Evolutionary conservation across 345 rosid genomes (phyloP).

Genomic region (Eucalyptus leucophloia): DNA sequence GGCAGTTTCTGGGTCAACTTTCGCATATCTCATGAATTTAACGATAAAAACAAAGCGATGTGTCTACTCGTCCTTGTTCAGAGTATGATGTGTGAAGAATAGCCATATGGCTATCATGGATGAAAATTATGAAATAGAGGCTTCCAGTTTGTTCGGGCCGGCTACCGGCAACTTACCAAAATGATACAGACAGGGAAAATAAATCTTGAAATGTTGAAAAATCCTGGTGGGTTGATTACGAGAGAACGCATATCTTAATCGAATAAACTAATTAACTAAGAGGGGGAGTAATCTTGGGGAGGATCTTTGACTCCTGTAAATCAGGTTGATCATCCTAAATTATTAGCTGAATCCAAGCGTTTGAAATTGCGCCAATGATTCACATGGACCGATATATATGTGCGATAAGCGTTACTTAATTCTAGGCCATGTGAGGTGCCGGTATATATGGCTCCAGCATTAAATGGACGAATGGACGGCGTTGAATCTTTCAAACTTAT

Average conservation of each 20-base stretch:
- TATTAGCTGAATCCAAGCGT: not conserved
- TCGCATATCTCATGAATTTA: not conserved
- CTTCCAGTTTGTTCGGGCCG: not conserved
- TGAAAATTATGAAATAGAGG: not conserved
- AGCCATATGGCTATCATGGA: not conserved
- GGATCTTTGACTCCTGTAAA: not conserved
- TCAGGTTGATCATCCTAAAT: not conserved
- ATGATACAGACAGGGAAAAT: not conserved
- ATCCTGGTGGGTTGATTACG: not conserved
- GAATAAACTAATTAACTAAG: not conserved
- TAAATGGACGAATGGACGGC: not conserved
- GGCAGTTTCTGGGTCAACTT: not conserved
- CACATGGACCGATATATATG: conserved; percentile 6
- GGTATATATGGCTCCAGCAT: not conserved
- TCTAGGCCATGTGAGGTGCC: conserved; percentile 9
- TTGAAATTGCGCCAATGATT: not conserved
- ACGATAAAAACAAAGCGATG: not conserved
- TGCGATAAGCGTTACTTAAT: not conserved
- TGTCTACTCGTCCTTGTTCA: not conserved
- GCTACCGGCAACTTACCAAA: not conserved
- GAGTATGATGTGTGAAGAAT: not conserved
- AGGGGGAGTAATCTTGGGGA: not conserved
- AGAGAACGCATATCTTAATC: not conserved
- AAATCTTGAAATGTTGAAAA: not conserved
- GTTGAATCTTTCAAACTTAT: not conserved